Evolutionary conservation across 2,329 filamentous ascomycete species (phyloP).

Genomic region (Thielaviopsis populi): DNA sequence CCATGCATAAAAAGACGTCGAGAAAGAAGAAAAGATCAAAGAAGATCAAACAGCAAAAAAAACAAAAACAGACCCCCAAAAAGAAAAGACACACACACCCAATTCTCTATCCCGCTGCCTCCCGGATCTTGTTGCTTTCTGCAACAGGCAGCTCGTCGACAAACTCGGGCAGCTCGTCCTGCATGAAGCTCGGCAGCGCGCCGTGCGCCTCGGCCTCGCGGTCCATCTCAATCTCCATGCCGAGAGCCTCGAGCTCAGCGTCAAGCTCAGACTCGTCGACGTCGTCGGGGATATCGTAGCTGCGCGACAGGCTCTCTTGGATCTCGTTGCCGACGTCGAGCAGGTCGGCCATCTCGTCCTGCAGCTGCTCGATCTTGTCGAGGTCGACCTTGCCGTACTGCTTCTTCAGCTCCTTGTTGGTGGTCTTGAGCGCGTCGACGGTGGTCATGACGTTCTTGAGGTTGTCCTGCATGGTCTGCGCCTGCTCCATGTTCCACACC

Average conservation of each 20-base stretch:
- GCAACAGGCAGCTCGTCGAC: conserved; percentile 77
- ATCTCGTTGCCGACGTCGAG: conserved; percentile 98
- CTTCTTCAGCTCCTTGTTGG: conserved; percentile 78
- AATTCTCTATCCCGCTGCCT: conserved; percentile 50
- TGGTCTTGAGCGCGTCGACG: conserved; percentile 93
- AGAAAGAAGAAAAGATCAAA: too few relatives aligned
- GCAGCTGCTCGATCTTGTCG: conserved; percentile 91
- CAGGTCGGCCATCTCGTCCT: conserved; percentile 97
- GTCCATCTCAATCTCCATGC: conserved; percentile 86
- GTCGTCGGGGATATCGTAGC: conserved; percentile 91
- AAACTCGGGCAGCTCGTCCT: conserved; percentile 79
- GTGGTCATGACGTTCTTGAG: conserved; percentile 97
- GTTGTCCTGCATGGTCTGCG: conserved; percentile 96
- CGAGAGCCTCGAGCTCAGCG: conserved; percentile 86
- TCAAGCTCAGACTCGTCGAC: conserved; percentile 94
- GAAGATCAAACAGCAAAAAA: too few relatives aligned
- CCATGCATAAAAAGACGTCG: too few relatives aligned
- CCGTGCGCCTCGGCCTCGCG: conserved; percentile 40
- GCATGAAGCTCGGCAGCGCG: conserved; percentile 69
- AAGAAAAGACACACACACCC: too few relatives aligned
- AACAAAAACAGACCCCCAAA: not conserved
- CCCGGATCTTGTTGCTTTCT: conserved; percentile 63
- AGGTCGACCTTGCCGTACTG: conserved; percentile 97
- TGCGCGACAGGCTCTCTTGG: conserved; percentile 78
- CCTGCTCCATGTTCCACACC: conserved; percentile 98